Conservation (phyloP, 139 green algal species). For the Tetradesmus lagerheimii region DNA sequence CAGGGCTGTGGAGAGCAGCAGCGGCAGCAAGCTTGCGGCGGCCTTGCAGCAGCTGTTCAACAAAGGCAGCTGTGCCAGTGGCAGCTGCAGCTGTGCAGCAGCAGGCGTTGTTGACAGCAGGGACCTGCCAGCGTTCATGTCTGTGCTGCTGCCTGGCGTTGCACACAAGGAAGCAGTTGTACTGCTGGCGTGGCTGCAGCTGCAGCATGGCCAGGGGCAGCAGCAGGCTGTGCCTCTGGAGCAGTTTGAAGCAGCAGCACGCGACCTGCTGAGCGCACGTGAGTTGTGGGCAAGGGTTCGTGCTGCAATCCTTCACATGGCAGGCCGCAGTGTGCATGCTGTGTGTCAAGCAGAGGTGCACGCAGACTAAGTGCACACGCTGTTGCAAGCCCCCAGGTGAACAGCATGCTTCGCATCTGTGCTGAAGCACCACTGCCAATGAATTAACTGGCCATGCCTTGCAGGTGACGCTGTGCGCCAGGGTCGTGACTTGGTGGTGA, state of each 20-base stretch:
- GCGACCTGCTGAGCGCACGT: conserved; percentile 57
- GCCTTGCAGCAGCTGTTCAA: conserved; percentile 22
- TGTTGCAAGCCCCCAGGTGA: too few species aligned
- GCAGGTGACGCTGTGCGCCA: conserved; percentile 30
- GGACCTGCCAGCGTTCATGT: conserved; percentile 12
- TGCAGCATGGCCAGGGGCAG: conserved; percentile 70
- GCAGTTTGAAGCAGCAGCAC: conserved; percentile 43
- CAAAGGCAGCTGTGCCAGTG: neutral
- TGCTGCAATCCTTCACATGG: neutral
- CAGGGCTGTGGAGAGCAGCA: neutral
- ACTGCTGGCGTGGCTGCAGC: conserved; percentile 18
- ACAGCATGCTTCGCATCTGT: neutral
- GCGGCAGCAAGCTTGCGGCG: neutral
- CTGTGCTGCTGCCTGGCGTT: neutral
- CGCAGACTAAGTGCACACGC: too few species aligned
- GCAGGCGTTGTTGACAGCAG: conserved; percentile 1
- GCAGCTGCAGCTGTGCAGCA: conserved; percentile 16
- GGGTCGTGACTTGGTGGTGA: conserved; percentile 51
- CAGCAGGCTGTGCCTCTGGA: conserved; percentile 44
- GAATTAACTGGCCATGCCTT: neutral
- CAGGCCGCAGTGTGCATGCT: neutral
- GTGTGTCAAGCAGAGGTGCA: too few species aligned
- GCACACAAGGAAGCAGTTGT: conserved; percentile 13
- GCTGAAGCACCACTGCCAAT: neutral
- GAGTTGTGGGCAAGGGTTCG: neutral